These are phyloP conservation scores for Triglochin maritima DNA, from an alignment of 106 monocot species.

Conservation along the genomic window DNA sequence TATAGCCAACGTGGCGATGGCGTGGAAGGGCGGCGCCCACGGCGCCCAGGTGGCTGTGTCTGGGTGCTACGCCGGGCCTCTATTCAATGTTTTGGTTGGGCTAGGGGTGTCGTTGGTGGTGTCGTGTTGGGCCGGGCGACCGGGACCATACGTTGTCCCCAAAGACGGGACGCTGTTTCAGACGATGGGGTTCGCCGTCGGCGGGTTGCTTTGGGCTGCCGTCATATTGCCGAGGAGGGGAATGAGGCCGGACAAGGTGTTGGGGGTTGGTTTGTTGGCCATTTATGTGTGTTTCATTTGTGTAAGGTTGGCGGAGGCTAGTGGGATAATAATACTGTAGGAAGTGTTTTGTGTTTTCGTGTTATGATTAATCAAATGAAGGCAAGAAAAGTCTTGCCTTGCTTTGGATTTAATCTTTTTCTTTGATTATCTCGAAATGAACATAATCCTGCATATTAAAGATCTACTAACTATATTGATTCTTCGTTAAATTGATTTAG, in stretches of 20 bases:
- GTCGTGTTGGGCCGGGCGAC: background rate
- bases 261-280: constrained; percentile 26
- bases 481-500: too few species aligned
- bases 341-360: too few species aligned
- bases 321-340: too few species aligned
- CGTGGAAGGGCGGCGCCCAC: background rate
- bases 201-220: constrained; percentile 29
- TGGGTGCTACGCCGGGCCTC: background rate
- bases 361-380: too few species aligned
- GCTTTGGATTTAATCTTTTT: too few species aligned
- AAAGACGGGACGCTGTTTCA: background rate
- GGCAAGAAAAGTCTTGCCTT: too few species aligned
- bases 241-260: constrained; percentile 24
- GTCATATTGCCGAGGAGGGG: constrained; percentile 20
- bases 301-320: constrained; percentile 2
- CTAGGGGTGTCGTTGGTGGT: background rate
- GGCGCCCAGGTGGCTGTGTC: background rate
- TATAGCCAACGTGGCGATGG: background rate
- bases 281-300: constrained; percentile 28
- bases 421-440: too few species aligned
- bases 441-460: too few species aligned
- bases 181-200: constrained; percentile 26
- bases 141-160: background rate
- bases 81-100: background rate
- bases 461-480: too few species aligned